Evolutionary conservation across 305 asterid genomes (phyloP).

Genomic region (Fraxinus paxiana): DNA sequence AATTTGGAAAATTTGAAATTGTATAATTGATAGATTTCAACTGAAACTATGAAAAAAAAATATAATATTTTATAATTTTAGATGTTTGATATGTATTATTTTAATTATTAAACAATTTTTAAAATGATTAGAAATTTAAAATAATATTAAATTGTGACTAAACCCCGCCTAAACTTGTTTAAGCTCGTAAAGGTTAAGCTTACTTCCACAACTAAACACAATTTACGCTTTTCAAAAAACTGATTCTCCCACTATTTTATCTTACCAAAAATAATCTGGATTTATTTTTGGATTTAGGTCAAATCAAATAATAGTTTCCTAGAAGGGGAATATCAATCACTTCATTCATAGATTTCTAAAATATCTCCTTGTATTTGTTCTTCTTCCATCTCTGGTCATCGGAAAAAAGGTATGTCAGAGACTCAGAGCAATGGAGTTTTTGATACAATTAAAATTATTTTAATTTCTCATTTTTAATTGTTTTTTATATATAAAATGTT

Average conservation of each 20-base stretch:
- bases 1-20: too few species aligned
- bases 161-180: too few species aligned
- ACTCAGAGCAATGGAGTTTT: slow-evolving; percentile 1
- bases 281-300: not conserved
- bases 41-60: too few species aligned
- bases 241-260: not conserved
- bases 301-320: not conserved
- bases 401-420: slow-evolving; percentile 18
- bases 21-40: too few species aligned
- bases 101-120: too few species aligned
- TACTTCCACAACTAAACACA: too few species aligned
- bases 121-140: too few species aligned
- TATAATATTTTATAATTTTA: too few species aligned
- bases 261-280: not conserved
- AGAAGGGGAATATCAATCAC: not conserved
- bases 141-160: too few species aligned
- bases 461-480: slow-evolving; percentile 7
- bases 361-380: not conserved
- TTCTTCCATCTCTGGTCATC: slow-evolving; percentile 24
- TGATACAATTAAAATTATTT: not conserved
- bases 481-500: slow-evolving; percentile 24
- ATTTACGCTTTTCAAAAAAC: too few species aligned
- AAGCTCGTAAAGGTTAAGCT: too few species aligned
- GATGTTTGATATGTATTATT: too few species aligned
- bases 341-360: slow-evolving; percentile 9